A percentile compares a stretch with the other conserved stretches of the same genome.
phyloP scores from a whole-genome alignment of 257 asterid genomes.

The Plantago major region DNA sequence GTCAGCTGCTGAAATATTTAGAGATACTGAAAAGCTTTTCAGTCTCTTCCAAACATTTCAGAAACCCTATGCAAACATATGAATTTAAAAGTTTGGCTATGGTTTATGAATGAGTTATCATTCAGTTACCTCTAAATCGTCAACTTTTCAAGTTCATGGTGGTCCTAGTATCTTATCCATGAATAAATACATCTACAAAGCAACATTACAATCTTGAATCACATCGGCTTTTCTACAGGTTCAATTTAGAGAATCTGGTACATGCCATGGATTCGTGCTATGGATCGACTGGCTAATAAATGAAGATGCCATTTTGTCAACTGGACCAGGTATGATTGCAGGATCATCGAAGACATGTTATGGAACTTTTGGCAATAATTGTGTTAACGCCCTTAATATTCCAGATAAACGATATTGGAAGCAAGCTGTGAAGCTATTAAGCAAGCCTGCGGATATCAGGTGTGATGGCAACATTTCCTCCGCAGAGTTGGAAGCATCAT shows the following conservation, averaged over 20 bases:
- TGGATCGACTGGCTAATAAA: conserved; percentile 93
- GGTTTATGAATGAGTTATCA: too few relatives aligned
- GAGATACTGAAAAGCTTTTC: too few relatives aligned
- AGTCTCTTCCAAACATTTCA: too few relatives aligned
- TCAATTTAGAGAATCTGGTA: conserved; percentile 50
- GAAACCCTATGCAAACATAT: too few relatives aligned
- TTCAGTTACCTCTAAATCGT: too few relatives aligned
- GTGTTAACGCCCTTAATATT: neutral
- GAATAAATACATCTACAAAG: neutral
- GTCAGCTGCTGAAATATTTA: too few relatives aligned
- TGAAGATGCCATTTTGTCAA: conserved; percentile 41
- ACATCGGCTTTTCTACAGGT: conserved; percentile 36
- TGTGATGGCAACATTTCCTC: conserved; percentile 22
- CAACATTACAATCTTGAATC: neutral
- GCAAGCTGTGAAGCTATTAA: conserved; percentile 83
- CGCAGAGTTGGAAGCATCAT: conserved; percentile 46
- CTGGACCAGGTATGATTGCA: conserved; percentile 71
- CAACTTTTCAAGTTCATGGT: too few relatives aligned
- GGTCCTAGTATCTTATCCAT: too few relatives aligned
- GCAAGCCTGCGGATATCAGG: conserved; percentile 44
- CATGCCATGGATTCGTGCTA: conserved; percentile 77
- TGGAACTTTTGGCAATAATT: neutral
- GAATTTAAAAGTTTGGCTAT: too few relatives aligned
- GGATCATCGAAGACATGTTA: neutral
- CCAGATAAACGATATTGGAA: conserved; percentile 79